Base-by-base conservation (phyloP, 768 basidiomycete genomes). In the Naematelia aurantialba region DNA sequence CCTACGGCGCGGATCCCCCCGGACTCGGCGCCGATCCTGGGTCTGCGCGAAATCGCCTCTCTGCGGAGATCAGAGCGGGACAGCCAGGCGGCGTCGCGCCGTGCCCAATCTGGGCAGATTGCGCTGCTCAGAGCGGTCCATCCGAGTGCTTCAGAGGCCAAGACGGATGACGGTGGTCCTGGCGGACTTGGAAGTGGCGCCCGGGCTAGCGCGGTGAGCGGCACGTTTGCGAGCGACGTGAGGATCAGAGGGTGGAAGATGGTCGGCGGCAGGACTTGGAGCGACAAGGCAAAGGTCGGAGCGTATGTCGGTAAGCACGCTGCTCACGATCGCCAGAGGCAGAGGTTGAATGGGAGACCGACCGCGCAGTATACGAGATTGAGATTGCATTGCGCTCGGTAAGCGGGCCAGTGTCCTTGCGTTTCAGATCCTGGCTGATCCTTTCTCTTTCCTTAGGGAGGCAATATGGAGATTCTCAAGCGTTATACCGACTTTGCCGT, bases 281-380 rank as follows among this genome's bases (percentile, higher is more conserved):
- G 53, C 8, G 74, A 70, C 53, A 52, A 52, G 3, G 69, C 61
- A 13, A 71, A 63, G 45, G 44, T 75, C 2, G 74, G 74, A 5
- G 71, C 74, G 14, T 75, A 72, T 62, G 72, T 75, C n/a, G 73
- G 73, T 74, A 61, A 56, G 73, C 59, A n/a, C 14, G 24, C 14
- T 4, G 19, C 45, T 46, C 25, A 24, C 45, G 19, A 24, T 24
- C 19, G 14, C n/a, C n/a, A n/a, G n/a, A n/a, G n/a, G n/a, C n/a
- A n/a, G n/a, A n/a, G n/a, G n/a, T n/a, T n/a, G n/a, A n/a, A n/a
- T n/a, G n/a, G n/a, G n/a, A n/a, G n/a, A n/a, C n/a, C n/a, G n/a
- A n/a, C 25, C 63, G 42, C 22, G 17, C 44, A 72, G 74, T 76
- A 12, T 76, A 72, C 56, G 72, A 76, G 34, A 68, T 73, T 34